Percentiles rank a stretch among this genome's conserved stretches.
Conservation (phyloP, 176 grass and related monocot species). For the Puccinellia tenuiflora region DNA sequence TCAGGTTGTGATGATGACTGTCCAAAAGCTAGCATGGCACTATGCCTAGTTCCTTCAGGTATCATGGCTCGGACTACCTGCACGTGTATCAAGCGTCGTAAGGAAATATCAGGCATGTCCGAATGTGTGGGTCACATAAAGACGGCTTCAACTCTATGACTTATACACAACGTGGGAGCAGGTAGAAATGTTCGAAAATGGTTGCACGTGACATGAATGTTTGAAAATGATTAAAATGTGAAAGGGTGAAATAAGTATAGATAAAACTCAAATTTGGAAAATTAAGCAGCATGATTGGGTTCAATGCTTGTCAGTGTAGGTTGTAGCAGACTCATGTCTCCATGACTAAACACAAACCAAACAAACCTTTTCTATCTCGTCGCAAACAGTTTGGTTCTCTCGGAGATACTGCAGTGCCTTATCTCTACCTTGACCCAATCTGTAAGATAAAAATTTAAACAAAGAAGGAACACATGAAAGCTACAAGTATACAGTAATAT, state of each 20-base stretch:
- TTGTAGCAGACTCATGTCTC: background rate
- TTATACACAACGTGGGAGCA: background rate
- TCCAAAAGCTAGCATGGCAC: constrained; percentile 76
- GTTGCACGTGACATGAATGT: background rate
- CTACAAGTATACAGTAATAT: background rate
- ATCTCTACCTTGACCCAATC: constrained; percentile 88
- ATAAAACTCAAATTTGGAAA: background rate
- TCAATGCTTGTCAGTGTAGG: background rate
- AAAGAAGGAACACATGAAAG: constrained; percentile 17
- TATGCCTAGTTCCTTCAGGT: constrained; percentile 76
- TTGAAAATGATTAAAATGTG: background rate
- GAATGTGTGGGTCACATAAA: background rate
- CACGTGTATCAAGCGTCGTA: background rate
- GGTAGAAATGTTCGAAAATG: background rate
- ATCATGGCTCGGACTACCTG: constrained; percentile 73
- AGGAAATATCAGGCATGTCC: background rate
- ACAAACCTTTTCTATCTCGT: constrained; percentile 91
- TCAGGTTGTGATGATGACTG: constrained; percentile 32
- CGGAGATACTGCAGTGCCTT: constrained; percentile 84
- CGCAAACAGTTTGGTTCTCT: constrained; percentile 55
- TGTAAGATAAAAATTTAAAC: constrained; percentile 15
- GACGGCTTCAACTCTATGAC: background rate
- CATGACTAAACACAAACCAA: background rate
- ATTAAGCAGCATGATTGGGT: background rate
- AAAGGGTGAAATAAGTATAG: background rate